These are phyloP conservation scores for Cyclotella choctawhatcheeana DNA, from an alignment of 108 stramenopile species.

Conservation along the genomic window DNA sequence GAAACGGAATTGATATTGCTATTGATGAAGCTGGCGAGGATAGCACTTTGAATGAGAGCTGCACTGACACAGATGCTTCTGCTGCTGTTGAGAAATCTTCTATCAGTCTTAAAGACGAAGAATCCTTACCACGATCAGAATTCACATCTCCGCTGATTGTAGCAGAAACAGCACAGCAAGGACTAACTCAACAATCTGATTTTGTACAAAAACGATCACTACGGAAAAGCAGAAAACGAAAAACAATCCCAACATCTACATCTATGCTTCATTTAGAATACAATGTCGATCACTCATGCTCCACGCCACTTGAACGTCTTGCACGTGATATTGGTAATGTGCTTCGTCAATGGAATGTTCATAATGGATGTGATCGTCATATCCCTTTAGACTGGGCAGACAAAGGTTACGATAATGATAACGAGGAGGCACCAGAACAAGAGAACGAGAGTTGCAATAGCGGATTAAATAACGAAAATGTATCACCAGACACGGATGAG, in stretches of 20 bases:
- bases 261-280: conserved; percentile 58
- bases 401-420: conserved; percentile 1
- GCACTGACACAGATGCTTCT: neutral
- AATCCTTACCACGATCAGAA: neutral
- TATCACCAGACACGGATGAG: neutral
- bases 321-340: conserved; percentile 80
- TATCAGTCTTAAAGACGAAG: neutral
- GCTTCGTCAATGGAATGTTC: conserved; percentile 79
- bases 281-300: conserved; percentile 88
- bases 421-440: neutral
- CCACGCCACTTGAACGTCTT: conserved; percentile 81
- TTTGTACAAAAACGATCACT: neutral
- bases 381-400: conserved; percentile 55
- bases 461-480: neutral
- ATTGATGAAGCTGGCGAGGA: neutral
- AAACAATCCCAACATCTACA: conserved; percentile 9
- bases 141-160: neutral
- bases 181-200: neutral
- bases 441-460: neutral
- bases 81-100: neutral
- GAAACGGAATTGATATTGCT: conserved; percentile 16
- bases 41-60: neutral
- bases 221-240: conserved; percentile 5
- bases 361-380: conserved; percentile 77
- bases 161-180: neutral